Evolutionary conservation across 2,329 filamentous ascomycete species (phyloP).

Genomic region (Ophiostoma ips): DNA sequence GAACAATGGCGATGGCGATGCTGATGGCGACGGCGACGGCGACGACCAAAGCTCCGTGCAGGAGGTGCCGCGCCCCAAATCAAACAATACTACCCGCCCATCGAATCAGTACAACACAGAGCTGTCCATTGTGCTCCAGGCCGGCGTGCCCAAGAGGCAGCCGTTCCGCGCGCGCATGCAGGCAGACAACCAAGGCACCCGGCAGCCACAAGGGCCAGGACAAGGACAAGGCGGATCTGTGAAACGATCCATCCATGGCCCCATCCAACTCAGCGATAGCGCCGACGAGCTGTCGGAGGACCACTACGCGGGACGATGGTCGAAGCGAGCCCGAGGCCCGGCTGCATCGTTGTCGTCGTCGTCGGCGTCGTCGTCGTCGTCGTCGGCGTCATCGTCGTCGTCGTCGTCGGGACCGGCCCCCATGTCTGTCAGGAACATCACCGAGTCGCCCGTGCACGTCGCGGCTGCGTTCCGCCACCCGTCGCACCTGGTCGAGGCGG

Average conservation of each 20-base stretch:
- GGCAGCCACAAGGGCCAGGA: too few species aligned
- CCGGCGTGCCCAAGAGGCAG: background rate
- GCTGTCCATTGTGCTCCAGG: background rate
- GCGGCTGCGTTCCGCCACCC: background rate
- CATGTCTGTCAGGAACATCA: background rate
- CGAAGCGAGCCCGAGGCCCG: background rate
- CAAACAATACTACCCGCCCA: too few species aligned
- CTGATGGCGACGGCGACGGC: background rate
- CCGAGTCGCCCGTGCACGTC: background rate
- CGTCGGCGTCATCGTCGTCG: background rate
- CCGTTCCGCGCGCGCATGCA: background rate
- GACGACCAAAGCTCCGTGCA: background rate
- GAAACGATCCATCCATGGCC: background rate
- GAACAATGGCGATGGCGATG: background rate
- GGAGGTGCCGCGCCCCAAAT: background rate
- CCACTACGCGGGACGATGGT: background rate
- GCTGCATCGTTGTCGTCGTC: background rate
- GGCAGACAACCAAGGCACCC: background rate
- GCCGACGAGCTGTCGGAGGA: constrained; percentile 1
- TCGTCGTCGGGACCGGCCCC: background rate
- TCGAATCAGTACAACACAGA: background rate
- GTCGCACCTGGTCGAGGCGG: background rate
- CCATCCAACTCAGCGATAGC: background rate
- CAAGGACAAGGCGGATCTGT: background rate
- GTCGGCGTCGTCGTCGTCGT: background rate